phyloP scores from a whole-genome alignment of 1,139 yeast genomes.

The Saccharomyces hybrid region DNA sequence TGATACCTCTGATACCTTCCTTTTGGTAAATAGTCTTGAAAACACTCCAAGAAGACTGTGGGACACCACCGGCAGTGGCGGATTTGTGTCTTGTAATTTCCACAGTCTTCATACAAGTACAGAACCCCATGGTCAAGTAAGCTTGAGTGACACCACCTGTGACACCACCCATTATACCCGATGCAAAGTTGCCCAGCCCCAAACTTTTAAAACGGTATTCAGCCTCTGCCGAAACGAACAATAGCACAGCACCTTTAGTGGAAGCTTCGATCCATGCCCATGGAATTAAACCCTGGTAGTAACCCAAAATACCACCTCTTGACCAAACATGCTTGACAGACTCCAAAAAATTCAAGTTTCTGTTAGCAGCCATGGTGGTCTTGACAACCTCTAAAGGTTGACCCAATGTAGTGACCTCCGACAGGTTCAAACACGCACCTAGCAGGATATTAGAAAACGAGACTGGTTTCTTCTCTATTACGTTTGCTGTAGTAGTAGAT shows the following conservation, averaged over 20 bases:
- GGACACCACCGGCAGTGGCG: slow-evolving; percentile 57
- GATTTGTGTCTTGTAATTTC: slow-evolving; percentile 89
- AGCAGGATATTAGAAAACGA: slow-evolving; percentile 81
- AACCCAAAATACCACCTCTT: slow-evolving; percentile 86
- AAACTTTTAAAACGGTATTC: slow-evolving; percentile 65
- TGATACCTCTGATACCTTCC: slow-evolving; percentile 90
- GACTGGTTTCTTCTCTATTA: slow-evolving; percentile 65
- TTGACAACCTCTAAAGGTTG: slow-evolving; percentile 93
- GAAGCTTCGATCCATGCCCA: slow-evolving; percentile 99
- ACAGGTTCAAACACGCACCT: slow-evolving; percentile 89
- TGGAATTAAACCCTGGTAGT: slow-evolving; percentile 94
- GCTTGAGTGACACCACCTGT: slow-evolving; percentile 91
- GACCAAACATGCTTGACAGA: slow-evolving; percentile 78
- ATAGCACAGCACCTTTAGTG: slow-evolving; percentile 94
- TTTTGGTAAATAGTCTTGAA: slow-evolving; percentile 72
- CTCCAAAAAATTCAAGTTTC: slow-evolving; percentile 57
- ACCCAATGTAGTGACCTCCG: slow-evolving; percentile 90
- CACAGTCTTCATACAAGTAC: slow-evolving; percentile 96
- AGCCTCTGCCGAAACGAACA: slow-evolving; percentile 87
- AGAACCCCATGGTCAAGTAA: slow-evolving; percentile 92
- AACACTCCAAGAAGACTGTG: slow-evolving; percentile 76
- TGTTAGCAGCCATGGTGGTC: slow-evolving; percentile 97
- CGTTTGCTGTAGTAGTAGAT: slow-evolving; percentile 1
- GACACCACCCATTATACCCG: slow-evolving; percentile 95
- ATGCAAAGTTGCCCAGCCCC: slow-evolving; percentile 63